phyloP scores from a whole-genome alignment of 2,329 filamentous ascomycete species.

The Sclerotinia spermophila region DNA sequence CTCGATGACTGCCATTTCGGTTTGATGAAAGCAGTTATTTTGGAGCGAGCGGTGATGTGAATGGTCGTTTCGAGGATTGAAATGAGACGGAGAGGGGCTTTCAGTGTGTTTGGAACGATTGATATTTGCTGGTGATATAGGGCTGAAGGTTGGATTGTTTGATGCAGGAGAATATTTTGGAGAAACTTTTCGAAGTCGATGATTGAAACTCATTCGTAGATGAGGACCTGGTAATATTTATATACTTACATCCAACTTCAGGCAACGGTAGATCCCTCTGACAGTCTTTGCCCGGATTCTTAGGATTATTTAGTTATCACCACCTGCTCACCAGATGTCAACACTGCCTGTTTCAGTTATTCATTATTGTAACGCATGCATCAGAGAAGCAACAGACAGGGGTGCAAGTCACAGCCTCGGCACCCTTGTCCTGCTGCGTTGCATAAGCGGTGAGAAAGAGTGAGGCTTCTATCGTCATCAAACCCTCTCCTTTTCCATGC shows the following conservation, averaged over 20 bases:
- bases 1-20: conserved; percentile 43
- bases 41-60: background rate
- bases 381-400: background rate
- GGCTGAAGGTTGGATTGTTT: background rate
- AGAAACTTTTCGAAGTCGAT: background rate
- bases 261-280: background rate
- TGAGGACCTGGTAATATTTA: background rate
- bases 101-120: background rate
- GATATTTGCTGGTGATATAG: background rate
- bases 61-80: background rate
- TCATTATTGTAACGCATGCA: conserved; percentile 1
- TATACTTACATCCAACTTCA: conserved; percentile 12
- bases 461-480: conserved; percentile 16
- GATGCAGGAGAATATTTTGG: background rate
- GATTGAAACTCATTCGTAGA: background rate
- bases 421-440: conserved; percentile 12
- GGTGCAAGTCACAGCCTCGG: conserved; percentile 12
- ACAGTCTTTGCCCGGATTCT: background rate
- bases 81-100: background rate
- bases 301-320: background rate
- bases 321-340: background rate
- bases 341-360: background rate
- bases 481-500: background rate
- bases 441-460: conserved; percentile 17
- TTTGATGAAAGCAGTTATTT: background rate